A percentile compares a stretch with the other conserved stretches of the same genome.
phyloP scores from a whole-genome alignment of 148 eudicot species.

The Rhododendron molle region DNA sequence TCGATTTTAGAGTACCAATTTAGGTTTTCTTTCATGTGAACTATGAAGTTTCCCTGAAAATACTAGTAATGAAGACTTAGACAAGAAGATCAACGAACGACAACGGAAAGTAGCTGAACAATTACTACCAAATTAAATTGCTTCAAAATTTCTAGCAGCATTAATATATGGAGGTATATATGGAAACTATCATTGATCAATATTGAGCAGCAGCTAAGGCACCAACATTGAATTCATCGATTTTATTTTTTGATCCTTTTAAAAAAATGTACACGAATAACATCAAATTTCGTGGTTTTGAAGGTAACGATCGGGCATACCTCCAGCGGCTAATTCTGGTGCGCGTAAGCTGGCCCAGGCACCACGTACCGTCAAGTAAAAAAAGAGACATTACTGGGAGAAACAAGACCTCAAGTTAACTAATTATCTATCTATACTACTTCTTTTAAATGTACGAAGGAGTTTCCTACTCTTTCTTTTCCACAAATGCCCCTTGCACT shows the following conservation, averaged over 20 bases:
- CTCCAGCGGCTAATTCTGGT: too few species aligned
- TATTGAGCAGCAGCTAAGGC: not conserved
- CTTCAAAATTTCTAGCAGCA: not conserved
- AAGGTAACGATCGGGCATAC: too few species aligned
- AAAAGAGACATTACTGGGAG: too few species aligned
- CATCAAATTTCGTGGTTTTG: not conserved
- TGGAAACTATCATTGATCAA: not conserved
- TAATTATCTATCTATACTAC: too few species aligned
- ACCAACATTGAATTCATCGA: not conserved
- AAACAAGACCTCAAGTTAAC: not conserved
- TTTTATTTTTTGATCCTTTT: too few species aligned
- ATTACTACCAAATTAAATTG: not conserved
- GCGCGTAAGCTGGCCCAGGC: too few species aligned
- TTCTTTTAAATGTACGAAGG: too few species aligned
- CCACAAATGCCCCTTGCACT: too few species aligned
- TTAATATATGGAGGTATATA: not conserved
- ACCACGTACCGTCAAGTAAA: too few species aligned
- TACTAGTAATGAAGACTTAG: not conserved
- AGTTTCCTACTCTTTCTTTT: too few species aligned
- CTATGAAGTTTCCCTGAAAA: not conserved
- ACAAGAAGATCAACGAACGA: not conserved
- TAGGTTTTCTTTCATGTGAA: conserved; percentile 1
- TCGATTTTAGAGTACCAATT: not conserved
- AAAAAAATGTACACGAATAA: not conserved
- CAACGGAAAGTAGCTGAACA: not conserved